Conservation (phyloP, 331 rosid genomes). For the Ulmus americana region DNA sequence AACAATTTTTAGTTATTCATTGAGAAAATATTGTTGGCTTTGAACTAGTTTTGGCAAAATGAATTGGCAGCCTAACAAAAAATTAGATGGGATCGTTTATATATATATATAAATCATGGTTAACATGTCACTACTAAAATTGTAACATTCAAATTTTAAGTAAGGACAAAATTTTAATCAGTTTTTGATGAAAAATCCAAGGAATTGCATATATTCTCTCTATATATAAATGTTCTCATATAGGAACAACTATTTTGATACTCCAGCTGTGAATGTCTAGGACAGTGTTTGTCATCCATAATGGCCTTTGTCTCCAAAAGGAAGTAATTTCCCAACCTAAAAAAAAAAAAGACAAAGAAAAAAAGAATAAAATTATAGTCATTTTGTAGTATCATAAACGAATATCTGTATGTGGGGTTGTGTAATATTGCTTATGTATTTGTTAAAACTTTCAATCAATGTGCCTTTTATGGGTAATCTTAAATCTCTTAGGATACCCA, state of each 20-base stretch:
- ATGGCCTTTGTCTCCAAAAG: slow-evolving; percentile 6
- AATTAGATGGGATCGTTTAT: neutral
- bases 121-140: neutral
- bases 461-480: slow-evolving; percentile 1
- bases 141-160: neutral
- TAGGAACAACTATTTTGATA: slow-evolving; percentile 2
- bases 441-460: slow-evolving; percentile 16
- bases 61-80: neutral
- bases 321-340: slow-evolving; percentile 1
- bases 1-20: no score
- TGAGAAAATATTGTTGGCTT: neutral
- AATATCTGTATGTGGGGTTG: slow-evolving; percentile 11
- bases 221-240: neutral
- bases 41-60: neutral
- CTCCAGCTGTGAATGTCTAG: slow-evolving; percentile 18
- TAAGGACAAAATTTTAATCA: neutral
- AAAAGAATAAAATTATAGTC: neutral
- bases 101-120: neutral
- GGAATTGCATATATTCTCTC: neutral
- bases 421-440: no score
- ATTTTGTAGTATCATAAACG: slow-evolving; percentile 7
- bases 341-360: neutral
- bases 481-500: slow-evolving; percentile 7
- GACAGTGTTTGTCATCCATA: neutral
- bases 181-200: slow-evolving; percentile 6